Percentiles rank a stretch among this genome's conserved stretches.
Evolutionary conservation across 192 early-diverging fungal species (phyloP).

Genomic region (Irineochytrium annulatum): DNA sequence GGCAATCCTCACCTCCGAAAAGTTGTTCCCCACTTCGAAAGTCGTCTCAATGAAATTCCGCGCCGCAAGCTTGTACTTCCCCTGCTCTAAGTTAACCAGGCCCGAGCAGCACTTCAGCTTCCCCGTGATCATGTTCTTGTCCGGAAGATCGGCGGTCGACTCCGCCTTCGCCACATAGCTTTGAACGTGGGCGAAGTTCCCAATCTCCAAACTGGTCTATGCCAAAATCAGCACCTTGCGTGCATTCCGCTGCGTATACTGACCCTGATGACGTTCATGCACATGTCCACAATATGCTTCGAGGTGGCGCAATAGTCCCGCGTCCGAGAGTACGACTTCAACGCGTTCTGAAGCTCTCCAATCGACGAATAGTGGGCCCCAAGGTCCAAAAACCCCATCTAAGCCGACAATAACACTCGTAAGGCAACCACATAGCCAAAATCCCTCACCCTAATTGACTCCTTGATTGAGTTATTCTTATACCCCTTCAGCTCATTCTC

Average conservation of each 20-base stretch:
- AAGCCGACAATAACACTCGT: neutral
- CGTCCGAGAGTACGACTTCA: slow-evolving; percentile 63
- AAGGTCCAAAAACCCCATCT: slow-evolving; percentile 79
- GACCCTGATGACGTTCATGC: slow-evolving; percentile 75
- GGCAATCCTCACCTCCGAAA: slow-evolving; percentile 14
- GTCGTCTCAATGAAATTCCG: slow-evolving; percentile 53
- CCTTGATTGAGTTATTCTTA: slow-evolving; percentile 75
- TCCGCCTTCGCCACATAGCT: slow-evolving; percentile 72
- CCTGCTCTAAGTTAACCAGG: slow-evolving; percentile 55
- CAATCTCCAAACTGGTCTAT: slow-evolving; percentile 62
- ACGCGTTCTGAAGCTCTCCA: slow-evolving; percentile 65
- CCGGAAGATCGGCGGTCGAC: slow-evolving; percentile 55
- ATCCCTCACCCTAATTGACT: slow-evolving; percentile 76
- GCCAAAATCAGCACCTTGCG: neutral
- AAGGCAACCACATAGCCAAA: neutral
- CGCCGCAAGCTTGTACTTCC: slow-evolving; percentile 62
- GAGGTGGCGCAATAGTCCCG: slow-evolving; percentile 76
- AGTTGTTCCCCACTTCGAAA: slow-evolving; percentile 26
- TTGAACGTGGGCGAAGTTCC: slow-evolving; percentile 66
- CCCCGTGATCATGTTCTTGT: slow-evolving; percentile 52
- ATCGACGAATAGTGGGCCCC: slow-evolving; percentile 71
- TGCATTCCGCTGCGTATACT: neutral
- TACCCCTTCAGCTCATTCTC: slow-evolving; percentile 76
- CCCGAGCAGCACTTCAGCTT: slow-evolving; percentile 65
- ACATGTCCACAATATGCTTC: slow-evolving; percentile 76